Evolutionary conservation across 257 asterid species (phyloP).

Genomic region (Plantago elongata): DNA sequence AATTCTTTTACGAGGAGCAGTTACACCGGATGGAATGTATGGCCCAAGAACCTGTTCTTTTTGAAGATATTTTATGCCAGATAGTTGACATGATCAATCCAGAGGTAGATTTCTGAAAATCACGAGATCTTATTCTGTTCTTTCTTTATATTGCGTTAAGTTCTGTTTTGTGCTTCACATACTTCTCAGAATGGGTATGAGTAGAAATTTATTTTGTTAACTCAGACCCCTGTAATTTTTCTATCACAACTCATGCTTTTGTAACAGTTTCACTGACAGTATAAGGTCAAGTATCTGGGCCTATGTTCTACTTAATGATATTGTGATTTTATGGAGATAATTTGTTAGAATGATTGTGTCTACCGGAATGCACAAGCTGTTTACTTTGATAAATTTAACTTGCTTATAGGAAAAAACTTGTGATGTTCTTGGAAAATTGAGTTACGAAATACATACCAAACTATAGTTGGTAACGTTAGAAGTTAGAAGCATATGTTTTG

Average conservation of each 20-base stretch:
- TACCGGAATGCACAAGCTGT: conserved; percentile 17
- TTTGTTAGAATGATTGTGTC: conserved; percentile 1
- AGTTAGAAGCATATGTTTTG: background rate
- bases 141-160: background rate
- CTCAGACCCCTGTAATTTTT: conserved; percentile 16
- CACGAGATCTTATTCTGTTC: background rate
- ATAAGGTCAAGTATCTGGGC: background rate
- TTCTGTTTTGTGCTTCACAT: conserved; percentile 13
- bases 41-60: conserved; percentile 99
- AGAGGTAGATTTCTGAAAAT: conserved; percentile 49
- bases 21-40: conserved; percentile 99
- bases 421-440: conserved; percentile 18
- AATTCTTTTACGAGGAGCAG: conserved; percentile 98
- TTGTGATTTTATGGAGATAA: conserved; percentile 1
- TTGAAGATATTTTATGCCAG: conserved; percentile 98
- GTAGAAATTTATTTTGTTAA: conserved; percentile 15
- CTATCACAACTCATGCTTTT: conserved; percentile 6
- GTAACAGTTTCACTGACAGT: background rate
- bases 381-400: conserved; percentile 10
- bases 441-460: conserved; percentile 11
- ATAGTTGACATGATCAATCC: conserved; percentile 95
- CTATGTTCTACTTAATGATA: background rate
- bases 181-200: background rate
- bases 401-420: background rate
- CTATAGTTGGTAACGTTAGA: background rate